Evolutionary conservation across 805 yeast species (phyloP), one percentile per base, ranked within the genome.

Genomic region (Candida ovalis): DNA sequence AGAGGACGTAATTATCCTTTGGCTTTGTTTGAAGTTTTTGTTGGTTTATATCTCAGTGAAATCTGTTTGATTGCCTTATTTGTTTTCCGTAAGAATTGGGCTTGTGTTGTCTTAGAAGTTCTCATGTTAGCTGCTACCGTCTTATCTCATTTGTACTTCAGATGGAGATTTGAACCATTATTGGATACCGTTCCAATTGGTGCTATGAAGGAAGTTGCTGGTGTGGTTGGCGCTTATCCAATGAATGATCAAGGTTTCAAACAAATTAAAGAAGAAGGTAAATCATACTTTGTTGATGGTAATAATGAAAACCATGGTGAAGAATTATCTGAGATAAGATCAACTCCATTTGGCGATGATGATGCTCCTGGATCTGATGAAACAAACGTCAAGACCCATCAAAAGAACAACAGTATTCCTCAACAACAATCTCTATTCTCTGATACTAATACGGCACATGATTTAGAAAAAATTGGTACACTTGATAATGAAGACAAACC

Each of bases 41-140:
- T 80, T 48, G 90, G 84, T 13, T 54, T 87, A 38, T 87, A 87
- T 64, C 68, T 87, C 52, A 85, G 84, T 40, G 88, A 87, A 65
- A 68, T 84, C 40, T 82, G 88, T 66, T 68, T 86, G 47, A 65
- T 80, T 49, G 92, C 86, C 36, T 71, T 87, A 62, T 86, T 86
- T 61, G 85, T 86, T 36, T 81, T 85, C 81, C 78, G 81, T 40
- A 84, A 87, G 71, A 75, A 84, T 54, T 87, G 92, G 92, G 88
- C 86, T 21, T 80, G 84, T 57, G 80, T 86, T 54, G 94, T 73
- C 2, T 69, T 87, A 47, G 91, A 86, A 65, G 84, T 72, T 47
- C 74, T 81, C n/a, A 66, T 76, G 51, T 56, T 84, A 15, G 79
- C 63, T n/a, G 77, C 70, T 40, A 84, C 92, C 13, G 83, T 78